Evolutionary conservation across 2,329 filamentous ascomycete genomes (phyloP).

Genomic region (Chaetomiaceae sp.): DNA sequence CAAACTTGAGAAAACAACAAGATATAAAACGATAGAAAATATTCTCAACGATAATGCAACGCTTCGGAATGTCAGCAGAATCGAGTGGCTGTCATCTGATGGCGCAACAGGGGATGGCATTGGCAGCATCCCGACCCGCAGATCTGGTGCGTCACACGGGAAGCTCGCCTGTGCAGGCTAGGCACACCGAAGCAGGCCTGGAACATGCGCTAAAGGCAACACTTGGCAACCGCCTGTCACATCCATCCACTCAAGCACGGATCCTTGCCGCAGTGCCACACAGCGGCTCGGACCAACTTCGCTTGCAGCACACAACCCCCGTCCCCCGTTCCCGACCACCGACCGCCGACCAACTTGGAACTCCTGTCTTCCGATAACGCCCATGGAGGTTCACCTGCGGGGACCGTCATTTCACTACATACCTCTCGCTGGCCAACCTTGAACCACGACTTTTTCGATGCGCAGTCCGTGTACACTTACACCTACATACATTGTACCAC

Average conservation of each 20-base stretch:
- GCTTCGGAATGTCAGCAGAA: too few species aligned
- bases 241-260: too few species aligned
- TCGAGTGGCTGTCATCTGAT: neutral
- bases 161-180: too few species aligned
- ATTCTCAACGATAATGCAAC: too few species aligned
- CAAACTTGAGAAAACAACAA: too few species aligned
- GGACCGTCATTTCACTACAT: too few species aligned
- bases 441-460: neutral
- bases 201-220: constrained; percentile 11
- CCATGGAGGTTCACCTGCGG: too few species aligned
- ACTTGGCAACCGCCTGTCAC: constrained; percentile 14
- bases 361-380: too few species aligned
- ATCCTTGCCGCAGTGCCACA: constrained; percentile 2
- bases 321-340: neutral
- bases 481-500: too few species aligned
- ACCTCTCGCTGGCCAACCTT: neutral
- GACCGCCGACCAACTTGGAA: too few species aligned
- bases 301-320: neutral
- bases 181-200: too few species aligned
- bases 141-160: constrained; percentile 7
- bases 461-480: neutral
- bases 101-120: neutral
- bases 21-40: too few species aligned
- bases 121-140: neutral
- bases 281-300: constrained; percentile 9